A percentile compares a stretch with the other conserved stretches of the same genome.
These are phyloP conservation scores for Cadophora sp. DNA, from an alignment of 2,329 filamentous ascomycete species.

Conservation along the genomic window DNA sequence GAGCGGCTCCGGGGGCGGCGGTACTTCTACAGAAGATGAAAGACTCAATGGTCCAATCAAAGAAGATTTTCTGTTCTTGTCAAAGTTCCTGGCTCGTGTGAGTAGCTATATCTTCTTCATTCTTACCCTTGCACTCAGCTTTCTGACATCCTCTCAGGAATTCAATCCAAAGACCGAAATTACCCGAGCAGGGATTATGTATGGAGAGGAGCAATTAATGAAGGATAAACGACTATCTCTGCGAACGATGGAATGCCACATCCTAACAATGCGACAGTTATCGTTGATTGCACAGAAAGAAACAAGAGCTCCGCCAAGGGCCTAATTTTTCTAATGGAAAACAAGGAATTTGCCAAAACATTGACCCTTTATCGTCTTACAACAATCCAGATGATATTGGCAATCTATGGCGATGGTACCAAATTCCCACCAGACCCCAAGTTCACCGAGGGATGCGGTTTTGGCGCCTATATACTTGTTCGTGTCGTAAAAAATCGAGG, in stretches of 20 bases:
- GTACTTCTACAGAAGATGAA: background rate
- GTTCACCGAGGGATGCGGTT: background rate
- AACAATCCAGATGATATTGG: background rate
- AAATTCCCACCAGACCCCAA: background rate
- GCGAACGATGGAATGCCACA: no score
- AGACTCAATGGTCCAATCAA: background rate
- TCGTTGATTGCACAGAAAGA: background rate
- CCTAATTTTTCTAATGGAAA: background rate
- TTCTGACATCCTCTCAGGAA: background rate
- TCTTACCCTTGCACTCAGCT: background rate
- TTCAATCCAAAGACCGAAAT: background rate
- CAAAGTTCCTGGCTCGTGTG: background rate
- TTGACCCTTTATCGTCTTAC: background rate
- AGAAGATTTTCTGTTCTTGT: background rate
- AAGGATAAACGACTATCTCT: background rate
- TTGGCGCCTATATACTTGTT: no score
- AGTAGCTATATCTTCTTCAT: background rate
- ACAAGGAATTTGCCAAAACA: background rate
- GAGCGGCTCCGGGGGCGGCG: no score
- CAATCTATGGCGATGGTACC: background rate
- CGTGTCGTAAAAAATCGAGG: background rate
- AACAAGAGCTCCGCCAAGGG: background rate
- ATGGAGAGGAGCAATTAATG: background rate
- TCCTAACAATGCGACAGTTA: background rate
- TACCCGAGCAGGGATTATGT: background rate